phyloP scores from a whole-genome alignment of 169 alveolate genomes.

The Ichthyophthirius multifiliis region DNA sequence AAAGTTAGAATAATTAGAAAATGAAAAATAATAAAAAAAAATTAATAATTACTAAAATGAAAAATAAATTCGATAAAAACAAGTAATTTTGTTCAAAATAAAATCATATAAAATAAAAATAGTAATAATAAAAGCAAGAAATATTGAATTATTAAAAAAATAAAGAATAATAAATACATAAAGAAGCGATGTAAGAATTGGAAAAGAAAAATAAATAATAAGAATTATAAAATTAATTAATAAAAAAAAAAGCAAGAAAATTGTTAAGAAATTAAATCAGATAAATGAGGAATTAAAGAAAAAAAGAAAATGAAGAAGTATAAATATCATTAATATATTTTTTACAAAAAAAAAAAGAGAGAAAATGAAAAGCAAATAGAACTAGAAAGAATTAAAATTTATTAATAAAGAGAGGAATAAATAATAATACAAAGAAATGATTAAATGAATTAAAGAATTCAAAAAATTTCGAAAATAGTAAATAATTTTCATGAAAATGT shows the following conservation, averaged over 20 bases:
- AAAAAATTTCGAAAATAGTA: neutral
- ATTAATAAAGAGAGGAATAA: neutral
- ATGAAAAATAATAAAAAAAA: neutral
- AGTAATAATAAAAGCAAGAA: neutral
- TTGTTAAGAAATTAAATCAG: neutral
- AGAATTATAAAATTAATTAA: neutral
- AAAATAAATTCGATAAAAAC: too few species aligned
- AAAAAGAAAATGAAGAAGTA: neutral
- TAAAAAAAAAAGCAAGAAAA: neutral
- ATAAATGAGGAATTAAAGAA: neutral
- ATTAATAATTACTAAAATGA: too few species aligned
- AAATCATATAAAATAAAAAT: neutral
- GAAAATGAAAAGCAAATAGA: neutral
- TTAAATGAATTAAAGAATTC: neutral
- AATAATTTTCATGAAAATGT: neutral
- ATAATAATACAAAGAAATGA: neutral
- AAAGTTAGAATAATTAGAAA: neutral
- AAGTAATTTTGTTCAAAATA: neutral
- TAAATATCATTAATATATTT: neutral
- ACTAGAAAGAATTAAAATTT: neutral
- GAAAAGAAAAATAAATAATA: neutral
- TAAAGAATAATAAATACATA: neutral
- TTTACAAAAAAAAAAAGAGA: neutral
- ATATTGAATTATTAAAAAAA: neutral
- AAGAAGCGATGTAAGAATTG: neutral